These are phyloP conservation scores for Fusarium staphyleae DNA, from an alignment of 2,329 filamentous ascomycete genomes.

Conservation along the genomic window DNA sequence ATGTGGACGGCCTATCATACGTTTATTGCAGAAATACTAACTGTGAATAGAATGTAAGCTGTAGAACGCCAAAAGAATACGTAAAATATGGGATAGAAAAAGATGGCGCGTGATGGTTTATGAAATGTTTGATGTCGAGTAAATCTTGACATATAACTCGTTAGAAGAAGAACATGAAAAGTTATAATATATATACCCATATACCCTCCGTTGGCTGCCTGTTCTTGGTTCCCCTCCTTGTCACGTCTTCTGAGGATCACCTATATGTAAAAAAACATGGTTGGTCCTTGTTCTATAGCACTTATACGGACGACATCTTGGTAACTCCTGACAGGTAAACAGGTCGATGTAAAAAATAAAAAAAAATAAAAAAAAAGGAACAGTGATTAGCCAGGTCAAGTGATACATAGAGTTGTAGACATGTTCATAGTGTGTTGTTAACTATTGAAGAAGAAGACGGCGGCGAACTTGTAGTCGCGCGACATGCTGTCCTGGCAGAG, in stretches of 20 bases:
- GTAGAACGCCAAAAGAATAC: neutral
- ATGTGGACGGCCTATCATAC: constrained; percentile 11
- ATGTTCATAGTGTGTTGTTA: neutral
- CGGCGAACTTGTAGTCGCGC: constrained; percentile 55
- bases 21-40: constrained; percentile 7
- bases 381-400: too few relatives aligned
- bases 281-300: too few relatives aligned
- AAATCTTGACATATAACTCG: constrained; percentile 18
- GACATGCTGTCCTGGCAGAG: constrained; percentile 45
- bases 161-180: constrained; percentile 41
- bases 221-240: neutral
- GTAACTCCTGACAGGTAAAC: too few relatives aligned
- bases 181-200: constrained; percentile 39
- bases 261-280: too few relatives aligned
- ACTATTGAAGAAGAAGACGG: constrained; percentile 58
- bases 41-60: constrained; percentile 37
- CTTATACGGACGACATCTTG: too few relatives aligned
- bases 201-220: constrained; percentile 1
- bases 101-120: neutral
- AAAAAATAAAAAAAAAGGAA: too few relatives aligned
- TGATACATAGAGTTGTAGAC: too few relatives aligned
- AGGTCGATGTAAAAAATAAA: too few relatives aligned
- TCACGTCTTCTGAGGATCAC: too few relatives aligned
- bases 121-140: constrained; percentile 14
- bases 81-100: constrained; percentile 6